phyloP scores from a whole-genome alignment of 2,329 filamentous ascomycete species.

The Colletotrichum sp. region DNA sequence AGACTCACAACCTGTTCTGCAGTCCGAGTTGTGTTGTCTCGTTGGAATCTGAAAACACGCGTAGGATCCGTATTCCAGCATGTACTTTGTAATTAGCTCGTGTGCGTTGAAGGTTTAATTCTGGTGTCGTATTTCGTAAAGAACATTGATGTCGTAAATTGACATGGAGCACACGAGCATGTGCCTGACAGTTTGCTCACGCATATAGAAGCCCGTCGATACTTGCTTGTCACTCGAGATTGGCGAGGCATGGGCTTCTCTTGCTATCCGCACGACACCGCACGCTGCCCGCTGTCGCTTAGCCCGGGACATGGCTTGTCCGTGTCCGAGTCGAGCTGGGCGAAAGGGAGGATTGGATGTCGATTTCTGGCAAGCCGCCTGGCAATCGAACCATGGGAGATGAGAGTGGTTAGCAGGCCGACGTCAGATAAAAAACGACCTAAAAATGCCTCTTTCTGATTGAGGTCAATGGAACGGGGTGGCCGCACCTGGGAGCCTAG shows the following conservation, averaged over 20 bases:
- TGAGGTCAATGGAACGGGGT: not conserved
- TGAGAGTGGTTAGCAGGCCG: not conserved
- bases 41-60: not conserved
- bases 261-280: not conserved
- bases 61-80: not conserved
- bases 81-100: not conserved
- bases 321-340: not conserved
- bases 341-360: not conserved
- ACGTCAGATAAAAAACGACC: not conserved
- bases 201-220: not conserved
- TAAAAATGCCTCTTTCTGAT: not conserved
- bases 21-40: constrained; percentile 1
- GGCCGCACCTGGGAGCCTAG: not conserved
- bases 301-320: not conserved
- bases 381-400: not conserved
- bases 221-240: not conserved
- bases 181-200: not conserved
- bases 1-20: constrained; percentile 6
- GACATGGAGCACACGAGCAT: constrained; percentile 2
- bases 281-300: not conserved
- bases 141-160: not conserved
- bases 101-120: not conserved
- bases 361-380: not conserved
- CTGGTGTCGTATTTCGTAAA: not conserved
- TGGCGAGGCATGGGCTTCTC: not conserved